These are phyloP conservation scores for Raphanus hybrid DNA, from an alignment of 441 rosid species.

Conservation along the genomic window DNA sequence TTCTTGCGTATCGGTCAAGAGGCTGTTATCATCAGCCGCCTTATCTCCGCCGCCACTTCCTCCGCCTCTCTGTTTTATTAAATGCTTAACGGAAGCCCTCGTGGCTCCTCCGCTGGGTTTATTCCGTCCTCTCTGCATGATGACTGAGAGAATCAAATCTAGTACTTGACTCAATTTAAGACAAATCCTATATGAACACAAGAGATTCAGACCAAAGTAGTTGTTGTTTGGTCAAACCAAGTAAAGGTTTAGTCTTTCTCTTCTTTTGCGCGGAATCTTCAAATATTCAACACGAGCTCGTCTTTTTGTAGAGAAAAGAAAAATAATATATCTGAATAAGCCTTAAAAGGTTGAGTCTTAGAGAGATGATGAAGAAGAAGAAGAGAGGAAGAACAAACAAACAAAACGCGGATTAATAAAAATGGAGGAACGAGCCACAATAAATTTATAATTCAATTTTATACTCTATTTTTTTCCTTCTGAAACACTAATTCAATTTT, in stretches of 20 bases:
- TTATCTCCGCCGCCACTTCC: constrained; percentile 46
- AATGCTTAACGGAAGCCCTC: too few relatives aligned
- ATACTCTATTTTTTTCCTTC: neutral
- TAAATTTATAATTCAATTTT: neutral
- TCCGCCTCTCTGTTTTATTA: neutral
- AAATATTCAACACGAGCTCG: constrained; percentile 27
- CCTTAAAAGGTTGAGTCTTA: constrained; percentile 23
- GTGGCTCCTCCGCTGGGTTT: too few relatives aligned
- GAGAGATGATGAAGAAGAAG: constrained; percentile 14
- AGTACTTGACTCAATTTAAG: too few relatives aligned
- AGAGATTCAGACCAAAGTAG: constrained; percentile 24
- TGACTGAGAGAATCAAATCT: too few relatives aligned
- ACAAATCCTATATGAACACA: constrained; percentile 32
- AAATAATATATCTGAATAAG: constrained; percentile 18
- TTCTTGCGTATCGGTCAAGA: constrained; percentile 71
- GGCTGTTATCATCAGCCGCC: constrained; percentile 33
- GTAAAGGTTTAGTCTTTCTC: constrained; percentile 14
- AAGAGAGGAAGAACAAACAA: constrained; percentile 49
- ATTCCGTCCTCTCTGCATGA: too few relatives aligned
- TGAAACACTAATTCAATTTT: neutral
- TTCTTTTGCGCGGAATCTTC: constrained; percentile 22
- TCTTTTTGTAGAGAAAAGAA: constrained; percentile 14
- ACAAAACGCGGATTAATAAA: constrained; percentile 31
- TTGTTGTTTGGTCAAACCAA: constrained; percentile 19
- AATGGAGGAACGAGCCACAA: neutral